phyloP scores from a whole-genome alignment of 192 early-diverging fungal genomes.

The Podila clonocystis region DNA sequence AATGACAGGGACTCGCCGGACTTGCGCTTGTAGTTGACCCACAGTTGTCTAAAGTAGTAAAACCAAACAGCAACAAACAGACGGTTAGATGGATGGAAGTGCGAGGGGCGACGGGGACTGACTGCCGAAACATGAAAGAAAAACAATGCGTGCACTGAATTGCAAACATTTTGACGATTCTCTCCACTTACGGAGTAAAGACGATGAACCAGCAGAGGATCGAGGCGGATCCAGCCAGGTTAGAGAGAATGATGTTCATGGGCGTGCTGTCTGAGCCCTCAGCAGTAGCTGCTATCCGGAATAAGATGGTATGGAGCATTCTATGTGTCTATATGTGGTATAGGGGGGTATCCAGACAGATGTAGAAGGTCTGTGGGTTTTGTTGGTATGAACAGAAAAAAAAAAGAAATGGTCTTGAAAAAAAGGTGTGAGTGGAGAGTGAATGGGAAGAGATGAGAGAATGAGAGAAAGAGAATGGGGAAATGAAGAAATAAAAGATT shows the following conservation, averaged over 20 bases:
- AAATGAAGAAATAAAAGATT: neutral
- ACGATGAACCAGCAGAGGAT: constrained; percentile 45
- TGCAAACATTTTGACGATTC: neutral
- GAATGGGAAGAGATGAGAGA: neutral
- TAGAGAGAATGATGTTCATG: constrained; percentile 10
- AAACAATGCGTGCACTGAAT: neutral
- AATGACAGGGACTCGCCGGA: constrained; percentile 80
- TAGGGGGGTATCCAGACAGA: neutral
- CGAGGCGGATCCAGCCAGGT: constrained; percentile 23
- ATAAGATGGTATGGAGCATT: neutral
- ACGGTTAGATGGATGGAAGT: neutral
- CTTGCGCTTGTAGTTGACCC: constrained; percentile 77
- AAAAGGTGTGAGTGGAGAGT: too few relatives aligned
- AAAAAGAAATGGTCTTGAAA: too few relatives aligned
- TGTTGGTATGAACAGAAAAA: too few relatives aligned
- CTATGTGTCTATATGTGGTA: neutral
- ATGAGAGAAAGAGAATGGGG: neutral
- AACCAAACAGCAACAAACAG: too few relatives aligned
- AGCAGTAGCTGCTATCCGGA: neutral
- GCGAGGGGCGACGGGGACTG: neutral
- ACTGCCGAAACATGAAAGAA: neutral
- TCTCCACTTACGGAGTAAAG: constrained; percentile 27
- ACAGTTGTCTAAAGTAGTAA: constrained; percentile 66
- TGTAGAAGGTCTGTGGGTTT: neutral
- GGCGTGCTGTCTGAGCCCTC: neutral